These are phyloP conservation scores for Acanthamoeba lenticulata DNA, from an alignment of 208 protist species.

Conservation along the genomic window DNA sequence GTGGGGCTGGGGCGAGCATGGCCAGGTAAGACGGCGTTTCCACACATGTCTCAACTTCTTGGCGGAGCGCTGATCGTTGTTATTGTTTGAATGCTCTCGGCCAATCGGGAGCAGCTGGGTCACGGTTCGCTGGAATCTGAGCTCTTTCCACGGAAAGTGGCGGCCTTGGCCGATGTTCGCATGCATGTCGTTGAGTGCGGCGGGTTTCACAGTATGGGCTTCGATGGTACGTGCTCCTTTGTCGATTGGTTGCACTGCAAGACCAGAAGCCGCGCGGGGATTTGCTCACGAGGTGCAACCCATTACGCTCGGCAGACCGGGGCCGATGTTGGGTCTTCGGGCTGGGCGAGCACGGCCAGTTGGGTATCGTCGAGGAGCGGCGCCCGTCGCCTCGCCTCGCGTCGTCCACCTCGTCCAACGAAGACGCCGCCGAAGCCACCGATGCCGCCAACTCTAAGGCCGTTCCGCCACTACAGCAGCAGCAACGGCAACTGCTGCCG, in stretches of 20 bases:
- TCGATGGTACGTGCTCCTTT: neutral
- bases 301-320: neutral
- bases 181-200: neutral
- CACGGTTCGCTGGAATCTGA: neutral
- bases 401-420: no score
- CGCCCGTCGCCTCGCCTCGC: no score
- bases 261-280: no score
- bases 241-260: neutral
- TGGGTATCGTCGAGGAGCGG: neutral
- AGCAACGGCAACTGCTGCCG: neutral
- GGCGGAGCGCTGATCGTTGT: neutral
- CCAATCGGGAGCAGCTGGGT: neutral
- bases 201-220: neutral
- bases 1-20: slow-evolving; percentile 7
- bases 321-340: slow-evolving; percentile 7
- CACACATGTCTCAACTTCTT: neutral
- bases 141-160: neutral
- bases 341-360: neutral
- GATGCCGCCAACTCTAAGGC: neutral
- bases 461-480: neutral
- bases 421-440: no score
- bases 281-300: no score
- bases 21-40: neutral
- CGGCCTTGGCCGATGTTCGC: neutral
- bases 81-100: neutral